Evolutionary conservation across 805 yeast genomes (phyloP), one percentile per base, ranked within the genome.

Genomic region (Kuraishia ogatae): DNA sequence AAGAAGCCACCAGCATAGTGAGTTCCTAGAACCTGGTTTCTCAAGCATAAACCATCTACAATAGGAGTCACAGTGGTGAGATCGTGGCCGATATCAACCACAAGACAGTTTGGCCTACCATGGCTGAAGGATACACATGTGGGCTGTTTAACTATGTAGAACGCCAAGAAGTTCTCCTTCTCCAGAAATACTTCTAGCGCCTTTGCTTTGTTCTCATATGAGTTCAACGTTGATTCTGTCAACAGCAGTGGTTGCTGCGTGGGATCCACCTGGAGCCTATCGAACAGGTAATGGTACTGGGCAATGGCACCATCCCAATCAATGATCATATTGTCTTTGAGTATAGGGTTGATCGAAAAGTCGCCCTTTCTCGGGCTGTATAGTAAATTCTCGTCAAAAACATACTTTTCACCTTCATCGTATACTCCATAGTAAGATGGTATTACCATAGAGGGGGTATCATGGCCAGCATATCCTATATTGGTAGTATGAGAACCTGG

Each of bases 381-480:
- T 51, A 70, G 26, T 43, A 62, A 52, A 59, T 64, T 66, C 55
- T 71, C 75, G 54, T 67, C 69, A 54, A 69, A 70, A 8, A 63
- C 51, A 39, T 54, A 56, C 50, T 55, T 58, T 35, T 57, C 51
- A 46, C 50, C 54, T 23, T 23, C 11, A 43, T 58, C 60, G 5
- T 57, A 62, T 0, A 49, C 58, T 8, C 84, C 87, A 64, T 82
- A 89, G 57, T 69, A 78, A 0, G 97, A 87, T 2, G 97, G 94
- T 13, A 85, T 68, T 23, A 87, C 81, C 2, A 84, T 72, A 59
- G 85, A 81, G 13, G 99, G 99, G 54, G 82, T 78, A 66, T 92
- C 97, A 56, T 90, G 93, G 11, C 98, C 98, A 2, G 97, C 92
- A 69, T 82, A 91, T 1, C 99, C 99, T 20, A 86, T 82, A 54